A percentile compares a stretch with the other conserved stretches of the same genome.
These are phyloP conservation scores for Heliamphora exappendiculata DNA, from an alignment of 148 eudicot species.

Conservation along the genomic window DNA sequence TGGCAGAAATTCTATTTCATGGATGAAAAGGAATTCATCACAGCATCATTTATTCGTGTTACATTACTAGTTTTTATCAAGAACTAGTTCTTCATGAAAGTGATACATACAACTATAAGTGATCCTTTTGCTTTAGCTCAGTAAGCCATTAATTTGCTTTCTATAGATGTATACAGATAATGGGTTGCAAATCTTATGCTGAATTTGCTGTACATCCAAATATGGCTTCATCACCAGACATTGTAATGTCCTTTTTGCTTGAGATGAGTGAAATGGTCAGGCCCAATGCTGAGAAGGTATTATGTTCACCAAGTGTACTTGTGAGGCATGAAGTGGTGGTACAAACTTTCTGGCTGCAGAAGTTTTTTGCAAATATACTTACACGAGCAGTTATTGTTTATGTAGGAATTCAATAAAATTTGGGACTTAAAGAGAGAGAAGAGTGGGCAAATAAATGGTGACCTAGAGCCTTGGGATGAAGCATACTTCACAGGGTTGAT, in stretches of 20 bases:
- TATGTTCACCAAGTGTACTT: neutral
- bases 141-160: constrained; percentile 7
- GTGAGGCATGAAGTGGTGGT: neutral
- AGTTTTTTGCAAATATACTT: neutral
- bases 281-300: constrained; percentile 83
- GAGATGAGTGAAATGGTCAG: constrained; percentile 74
- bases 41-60: neutral
- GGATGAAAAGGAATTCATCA: neutral
- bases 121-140: neutral
- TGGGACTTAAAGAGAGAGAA: constrained; percentile 49
- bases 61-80: neutral
- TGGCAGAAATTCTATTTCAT: neutral
- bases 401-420: constrained; percentile 64
- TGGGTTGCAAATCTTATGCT: constrained; percentile 69
- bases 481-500: constrained; percentile 69
- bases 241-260: constrained; percentile 65
- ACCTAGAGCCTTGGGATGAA: constrained; percentile 95
- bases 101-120: neutral
- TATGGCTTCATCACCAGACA: constrained; percentile 81
- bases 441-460: constrained; percentile 45
- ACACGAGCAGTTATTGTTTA: constrained; percentile 1
- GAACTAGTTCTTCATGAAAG: neutral
- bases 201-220: constrained; percentile 63
- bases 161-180: constrained; percentile 46
- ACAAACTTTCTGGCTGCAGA: neutral